These are phyloP conservation scores for Sporothrix protearum DNA, from an alignment of 2,329 filamentous ascomycete genomes.

Conservation along the genomic window DNA sequence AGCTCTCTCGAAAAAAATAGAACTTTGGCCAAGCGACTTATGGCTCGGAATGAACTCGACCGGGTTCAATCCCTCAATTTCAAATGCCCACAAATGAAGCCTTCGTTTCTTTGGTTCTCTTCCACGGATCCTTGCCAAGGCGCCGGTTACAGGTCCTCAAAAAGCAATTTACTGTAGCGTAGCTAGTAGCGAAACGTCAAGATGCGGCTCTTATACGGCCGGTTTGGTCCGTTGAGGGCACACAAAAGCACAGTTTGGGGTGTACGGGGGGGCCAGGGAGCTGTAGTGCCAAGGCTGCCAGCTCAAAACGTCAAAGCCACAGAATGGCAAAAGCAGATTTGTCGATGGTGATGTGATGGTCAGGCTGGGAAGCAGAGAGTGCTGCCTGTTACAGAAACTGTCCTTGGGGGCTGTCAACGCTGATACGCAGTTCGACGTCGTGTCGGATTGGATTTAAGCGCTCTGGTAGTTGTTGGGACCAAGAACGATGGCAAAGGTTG, in stretches of 20 bases:
- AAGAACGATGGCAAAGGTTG: neutral
- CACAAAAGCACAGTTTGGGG: neutral
- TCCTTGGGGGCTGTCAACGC: neutral
- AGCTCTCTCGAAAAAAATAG: neutral
- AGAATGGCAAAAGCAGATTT: neutral
- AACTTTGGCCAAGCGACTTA: neutral
- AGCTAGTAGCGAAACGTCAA: conserved; percentile 5
- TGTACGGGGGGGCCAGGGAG: neutral
- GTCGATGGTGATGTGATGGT: neutral
- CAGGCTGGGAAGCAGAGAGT: neutral
- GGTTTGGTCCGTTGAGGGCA: neutral
- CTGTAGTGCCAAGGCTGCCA: neutral
- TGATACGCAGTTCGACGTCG: conserved; percentile 3
- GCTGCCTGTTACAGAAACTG: neutral
- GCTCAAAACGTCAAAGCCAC: neutral
- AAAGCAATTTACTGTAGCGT: conserved; percentile 16
- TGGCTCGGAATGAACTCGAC: neutral
- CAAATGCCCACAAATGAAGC: neutral
- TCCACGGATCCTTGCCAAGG: conserved; percentile 11
- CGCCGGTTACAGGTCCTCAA: neutral
- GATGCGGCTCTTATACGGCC: neutral
- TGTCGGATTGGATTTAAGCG: neutral
- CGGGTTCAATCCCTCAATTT: neutral
- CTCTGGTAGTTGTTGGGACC: neutral
- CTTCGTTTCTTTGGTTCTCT: neutral